Base-by-base conservation (phyloP, 2,329 filamentous ascomycete genomes). In the Aspergillus aculeatus region DNA sequence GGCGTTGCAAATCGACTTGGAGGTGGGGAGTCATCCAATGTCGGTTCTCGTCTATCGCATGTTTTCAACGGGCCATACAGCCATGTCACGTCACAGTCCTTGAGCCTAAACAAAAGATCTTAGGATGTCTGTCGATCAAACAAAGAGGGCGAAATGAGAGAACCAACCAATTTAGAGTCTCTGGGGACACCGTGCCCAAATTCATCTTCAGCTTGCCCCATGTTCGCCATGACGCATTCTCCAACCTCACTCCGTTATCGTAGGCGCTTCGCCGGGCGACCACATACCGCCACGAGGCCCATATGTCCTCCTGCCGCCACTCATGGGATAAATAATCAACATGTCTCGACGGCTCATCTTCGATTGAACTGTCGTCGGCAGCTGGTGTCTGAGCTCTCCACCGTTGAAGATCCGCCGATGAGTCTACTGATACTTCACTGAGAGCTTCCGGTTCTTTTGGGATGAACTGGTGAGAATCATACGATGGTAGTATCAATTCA, bases 31-130 rank as follows among this genome's bases (percentile, higher is more conserved):
- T 74, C 72, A 54, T 78, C 75, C 55, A 80, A 74, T 12, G 76
- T 75, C 59, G 85, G 79, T 70, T 68, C 81, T 62, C 82, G 84
- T 57, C 82, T 84, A 4, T 82, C 80, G 23, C 89, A 88, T 1
- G 89, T 89, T 73, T 96, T 94, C 52, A 97, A 78, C 12, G 95
- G 95, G 0, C 95, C 95, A 71, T 98, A 99, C 1, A 99, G 82
- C 95, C 94, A 99, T 50, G 94, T 97, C 32, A 97, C 92, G 75
- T 99, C 94, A 74, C 90, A 95, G 69, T 98, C 95, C 75, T 98
- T 99, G 61, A 97, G 82, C 93, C 92, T 96, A 69, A 16, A 53
- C 19, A 7, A n/a, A n/a, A 12, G n/a, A 62, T 35, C 14, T 65
- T 63, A 60, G 61, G 50, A 58, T 47, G 19, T 41, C 21, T 24